Base-by-base conservation (phyloP, 768 basidiomycete genomes). In the Termitomyces eurrhizus region DNA sequence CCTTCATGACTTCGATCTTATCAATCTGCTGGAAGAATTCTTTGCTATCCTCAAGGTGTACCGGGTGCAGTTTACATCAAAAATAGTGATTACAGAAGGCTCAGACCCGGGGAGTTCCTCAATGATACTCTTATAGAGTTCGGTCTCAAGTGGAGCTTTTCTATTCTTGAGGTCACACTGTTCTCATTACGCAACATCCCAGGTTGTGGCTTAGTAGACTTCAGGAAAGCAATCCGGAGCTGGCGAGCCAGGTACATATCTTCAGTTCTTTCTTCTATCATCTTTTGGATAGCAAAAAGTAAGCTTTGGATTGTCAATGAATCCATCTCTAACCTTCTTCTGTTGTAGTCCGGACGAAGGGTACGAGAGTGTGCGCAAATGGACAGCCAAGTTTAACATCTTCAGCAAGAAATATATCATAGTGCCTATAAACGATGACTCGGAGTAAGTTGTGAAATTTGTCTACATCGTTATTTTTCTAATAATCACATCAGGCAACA, bases 191-290 rank as follows among this genome's bases (percentile, higher is more conserved):
- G 53, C 24, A 64, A 48, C 62, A 49, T 62, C 57, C 46, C 58
- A 95, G 94, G 70, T 76, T 87, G 14, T 92, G 91, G 88, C 78
- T 88, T 11, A 80, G 76, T 53, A 79, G 82, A 7, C 72, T 92
- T 29, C 81, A 84, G 62, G 74, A 71, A 41, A 74, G 68, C 39
- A 69, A 88, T 62, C 87, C 88, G 2, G 79, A 79, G 16, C 74
- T 92, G 4, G 90, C 86, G 2, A 81, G 86, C 3, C 82, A 91
- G 65, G 80, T 95, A 1, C 89, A 98, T 67, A 83, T 98, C 4
- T 98, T 98, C 78, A 98, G 89, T 72, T 95, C 95, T 0, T 99
- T 98, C 75, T 98, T 99, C 74, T 98, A 95, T 78, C 93, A 95
- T 78, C 96, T 97, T 73, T 75, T 99, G 32, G 88, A 88, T 60